Conservation (phyloP, 2,329 filamentous ascomycete genomes). For the Calonectria henricotiae region DNA sequence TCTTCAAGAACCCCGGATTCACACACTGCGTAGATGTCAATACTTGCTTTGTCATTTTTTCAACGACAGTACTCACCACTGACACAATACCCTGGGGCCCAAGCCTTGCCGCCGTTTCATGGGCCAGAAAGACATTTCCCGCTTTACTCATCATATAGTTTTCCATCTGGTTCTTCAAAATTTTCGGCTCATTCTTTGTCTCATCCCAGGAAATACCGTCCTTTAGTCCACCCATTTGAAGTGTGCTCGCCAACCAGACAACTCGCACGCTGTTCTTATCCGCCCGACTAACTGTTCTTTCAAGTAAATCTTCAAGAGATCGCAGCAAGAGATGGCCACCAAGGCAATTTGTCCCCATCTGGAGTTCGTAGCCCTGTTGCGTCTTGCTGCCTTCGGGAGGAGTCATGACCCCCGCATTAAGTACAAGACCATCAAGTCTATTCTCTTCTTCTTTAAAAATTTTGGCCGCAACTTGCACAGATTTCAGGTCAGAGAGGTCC, state of each 20-base stretch:
- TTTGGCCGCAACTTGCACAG: slow-evolving; percentile 25
- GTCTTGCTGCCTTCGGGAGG: slow-evolving; percentile 42
- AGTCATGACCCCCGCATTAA: slow-evolving; percentile 47
- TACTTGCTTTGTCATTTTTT: background rate
- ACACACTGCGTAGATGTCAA: slow-evolving; percentile 37
- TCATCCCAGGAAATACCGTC: slow-evolving; percentile 43
- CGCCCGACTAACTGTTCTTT: slow-evolving; percentile 25
- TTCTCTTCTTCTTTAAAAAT: slow-evolving; percentile 31
- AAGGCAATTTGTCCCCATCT: slow-evolving; percentile 47
- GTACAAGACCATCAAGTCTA: slow-evolving; percentile 41
- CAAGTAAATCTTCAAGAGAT: slow-evolving; percentile 35
- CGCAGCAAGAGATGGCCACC: slow-evolving; percentile 41
- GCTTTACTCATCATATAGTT: slow-evolving; percentile 49
- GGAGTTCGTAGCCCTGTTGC: slow-evolving; percentile 41
- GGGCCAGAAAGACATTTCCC: slow-evolving; percentile 40
- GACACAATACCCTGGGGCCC: slow-evolving; percentile 40
- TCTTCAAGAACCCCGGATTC: slow-evolving; percentile 46
- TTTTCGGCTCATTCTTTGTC: slow-evolving; percentile 34
- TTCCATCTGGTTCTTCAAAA: slow-evolving; percentile 42
- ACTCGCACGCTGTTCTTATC: slow-evolving; percentile 38
- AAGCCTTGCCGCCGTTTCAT: slow-evolving; percentile 38
- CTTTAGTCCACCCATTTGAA: slow-evolving; percentile 42
- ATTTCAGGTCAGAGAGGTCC: slow-evolving; percentile 42
- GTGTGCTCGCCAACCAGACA: slow-evolving; percentile 43
- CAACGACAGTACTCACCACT: slow-evolving; percentile 28